Base-by-base conservation (phyloP, 164 flowering plant genomes). In the Annona squamosa region DNA sequence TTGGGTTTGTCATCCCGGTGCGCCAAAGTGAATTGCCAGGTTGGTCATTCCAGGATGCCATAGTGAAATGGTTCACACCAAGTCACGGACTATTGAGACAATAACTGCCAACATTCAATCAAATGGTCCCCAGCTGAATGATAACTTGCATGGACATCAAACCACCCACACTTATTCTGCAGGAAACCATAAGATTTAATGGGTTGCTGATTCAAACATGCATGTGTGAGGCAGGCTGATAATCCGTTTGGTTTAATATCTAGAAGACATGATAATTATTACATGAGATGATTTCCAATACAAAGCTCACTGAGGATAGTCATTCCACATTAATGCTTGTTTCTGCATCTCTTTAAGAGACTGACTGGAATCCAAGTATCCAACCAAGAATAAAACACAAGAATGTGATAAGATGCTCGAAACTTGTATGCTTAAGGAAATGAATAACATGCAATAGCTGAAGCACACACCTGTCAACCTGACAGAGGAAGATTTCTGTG, bases 391-490 rank as follows among this genome's bases (percentile, higher is more conserved):
- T 52, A 16, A 10, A 16, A 16, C 13, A 5, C 59, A 52, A 52
- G 59, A 52, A 52, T 16, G 37, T 26, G 37, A 52, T 9, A 10
- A 16, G 59, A 52, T 2, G 59, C 17, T 2, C 1, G 2, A 48
- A 16, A 9, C 59, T 52, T 1, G 9, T 52, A 52, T 10, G 13
- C 2, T 52, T 26, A 26, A 52, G 59, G 2, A 52, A 9, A 52
- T 52, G 59, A 52, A 52, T 52, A 52, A 9, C 13, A 52, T 5
- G 26, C 26, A 69, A 41, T 48, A 5, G 48, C 42, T 9, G 45
- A 19, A 48, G 3, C 0, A 17, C 48, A 56, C 74, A 89, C 99
- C 99, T 95, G 84, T 95, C 99, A 80, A 95, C 97, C 85, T 82
- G 89, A 68, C 72, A 81, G 48, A 93, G 85, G 81, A 93, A 95